A percentile compares a stretch with the other conserved stretches of the same genome.
These are phyloP conservation scores for Dipteronia dyeriana DNA, from an alignment of 345 rosid species.

Conservation along the genomic window DNA sequence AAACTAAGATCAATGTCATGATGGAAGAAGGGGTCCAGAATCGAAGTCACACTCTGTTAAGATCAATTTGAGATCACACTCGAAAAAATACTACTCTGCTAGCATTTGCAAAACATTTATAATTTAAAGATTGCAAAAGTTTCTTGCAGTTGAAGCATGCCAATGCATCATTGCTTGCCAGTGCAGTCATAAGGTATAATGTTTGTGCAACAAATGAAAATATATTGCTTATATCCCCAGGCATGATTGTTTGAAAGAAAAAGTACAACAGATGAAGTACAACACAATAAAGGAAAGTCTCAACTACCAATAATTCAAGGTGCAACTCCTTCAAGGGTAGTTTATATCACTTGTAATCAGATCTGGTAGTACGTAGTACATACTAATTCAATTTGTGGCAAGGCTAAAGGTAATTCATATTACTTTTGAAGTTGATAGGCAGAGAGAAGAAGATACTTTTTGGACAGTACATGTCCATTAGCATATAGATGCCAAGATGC, in stretches of 20 bases:
- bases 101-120: neutral
- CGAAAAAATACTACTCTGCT: neutral
- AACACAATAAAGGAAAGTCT: neutral
- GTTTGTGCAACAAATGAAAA: neutral
- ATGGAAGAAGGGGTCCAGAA: constrained; percentile 8
- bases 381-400: neutral
- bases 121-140: neutral
- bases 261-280: neutral
- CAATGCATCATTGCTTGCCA: neutral
- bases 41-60: neutral
- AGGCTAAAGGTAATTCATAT: neutral
- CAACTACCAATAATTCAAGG: neutral
- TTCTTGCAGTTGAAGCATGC: neutral
- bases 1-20: neutral
- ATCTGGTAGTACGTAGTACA: neutral
- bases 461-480: too few relatives aligned
- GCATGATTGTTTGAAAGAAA: neutral
- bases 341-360: neutral
- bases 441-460: neutral
- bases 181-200: neutral
- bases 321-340: neutral
- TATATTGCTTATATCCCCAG: neutral
- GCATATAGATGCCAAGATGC: too few relatives aligned
- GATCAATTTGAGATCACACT: neutral
- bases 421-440: neutral